Base-by-base conservation (phyloP, 306 rosid genomes). In the Malus sieversii region DNA sequence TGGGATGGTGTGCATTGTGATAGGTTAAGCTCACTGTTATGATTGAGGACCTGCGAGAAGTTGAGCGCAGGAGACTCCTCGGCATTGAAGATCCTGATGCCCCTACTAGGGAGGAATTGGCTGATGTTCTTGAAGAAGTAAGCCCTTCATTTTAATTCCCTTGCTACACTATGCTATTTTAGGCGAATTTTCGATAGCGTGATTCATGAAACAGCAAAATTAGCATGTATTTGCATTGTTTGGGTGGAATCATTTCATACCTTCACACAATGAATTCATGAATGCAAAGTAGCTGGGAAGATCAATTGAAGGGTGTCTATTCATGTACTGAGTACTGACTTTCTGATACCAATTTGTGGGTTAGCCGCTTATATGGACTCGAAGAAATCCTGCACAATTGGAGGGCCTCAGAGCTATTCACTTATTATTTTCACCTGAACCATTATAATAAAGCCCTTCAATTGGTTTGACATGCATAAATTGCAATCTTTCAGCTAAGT, bases 41-140 rank as follows among this genome's bases (percentile, higher is more conserved):
- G 90, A 95, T 95, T 85, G 98, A 95, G 86, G 98, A 95, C 81
- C 97, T 96, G 8, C 80, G 98, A 75, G 98, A 95, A 68, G 85
- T 86, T 66, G 98, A 95, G 87, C 89, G 98, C 77, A 85, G 85
- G 85, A 84, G 92, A 78, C 78, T 95, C 40, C 98, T 95, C 70
- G 98, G 98, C 53, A 89, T 87, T n/a, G 98, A 95, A 80, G 91
- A 92, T 55, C 78, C 83, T 11, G 97, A 95, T 78, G 78, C 84
- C 73, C 97, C 97, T 19, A 81, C 97, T 22, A 85, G 98, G 83
- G 97, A 92, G 3, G 98, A 95, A 64, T 84, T 95, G 44, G 98
- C 80, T 45, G 79, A 80, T 23, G 90, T 85, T 82, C 81, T 95
- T 86, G 97, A 95, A 72, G 92, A 92, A 81, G 98, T 94, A 71